Evolutionary conservation across 169 alveolate genomes (phyloP), one percentile per base, ranked within the genome.

Genomic region (Plasmodium malariae): DNA sequence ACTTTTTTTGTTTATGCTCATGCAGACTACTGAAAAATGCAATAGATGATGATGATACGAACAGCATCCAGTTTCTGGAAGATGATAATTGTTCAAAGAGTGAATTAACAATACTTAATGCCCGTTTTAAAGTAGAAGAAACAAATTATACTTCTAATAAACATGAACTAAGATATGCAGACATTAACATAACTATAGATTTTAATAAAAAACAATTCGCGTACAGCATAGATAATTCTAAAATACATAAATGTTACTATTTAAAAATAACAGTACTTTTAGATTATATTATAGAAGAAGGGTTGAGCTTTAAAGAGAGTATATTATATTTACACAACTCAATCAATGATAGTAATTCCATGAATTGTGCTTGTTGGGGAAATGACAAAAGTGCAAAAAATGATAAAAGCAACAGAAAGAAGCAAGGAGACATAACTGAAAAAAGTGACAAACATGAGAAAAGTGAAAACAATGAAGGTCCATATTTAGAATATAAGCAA

Each of bases 171-270:
- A 51, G 62, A 6, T 83, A 65, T 70, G 34, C 45, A 26, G 91
- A 83, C 49, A 83, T 83, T 68, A 45, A 54, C 40, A 40, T 68
- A 28, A 68, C 14, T 21, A 70, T 83, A 24, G 91, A 83, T 55
- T 83, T 83, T 55, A 67, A 43, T 28, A 67, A 51, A 60, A 68
- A 83, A 36, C 14, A 36, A 36, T 83, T 36, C 34, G 30, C 24
- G 48, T 83, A 67, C 24, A 83, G 74, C 26, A 34, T 83, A 51
- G 91, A 83, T 17, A 67, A 83, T 17, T 67, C 91, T 0, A 83
- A 83, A 26, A 32, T 83, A 9, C 91, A 83, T 68, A 83, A 83
- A 83, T 83, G 91, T 60, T 49, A 83, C 51, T 60, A 68, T 60
- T 67, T 32, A 14, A 83, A 60, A 67, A 65, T 83, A 54, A 83